Evolutionary conservation across 495 filamentous ascomycete genomes (phyloP).

Genomic region (Ascodesmis nigricans): DNA sequence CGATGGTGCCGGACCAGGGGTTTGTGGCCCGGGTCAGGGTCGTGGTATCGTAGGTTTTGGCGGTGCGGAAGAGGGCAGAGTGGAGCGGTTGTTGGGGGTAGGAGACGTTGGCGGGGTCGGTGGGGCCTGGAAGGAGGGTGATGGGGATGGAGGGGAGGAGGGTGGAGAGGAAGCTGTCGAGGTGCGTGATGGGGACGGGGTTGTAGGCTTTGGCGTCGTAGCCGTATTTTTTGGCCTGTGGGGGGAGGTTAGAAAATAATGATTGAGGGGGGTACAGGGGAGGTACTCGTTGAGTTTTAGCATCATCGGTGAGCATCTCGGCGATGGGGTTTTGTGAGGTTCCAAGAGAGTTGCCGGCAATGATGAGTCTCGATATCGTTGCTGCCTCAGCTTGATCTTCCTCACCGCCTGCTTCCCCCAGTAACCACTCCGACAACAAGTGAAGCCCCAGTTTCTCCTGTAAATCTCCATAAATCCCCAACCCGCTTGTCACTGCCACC

Average conservation of each 20-base stretch:
- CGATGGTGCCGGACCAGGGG: constrained; percentile 72
- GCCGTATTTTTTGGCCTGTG: constrained; percentile 57
- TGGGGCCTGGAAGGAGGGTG: constrained; percentile 51
- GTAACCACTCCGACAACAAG: constrained; percentile 65
- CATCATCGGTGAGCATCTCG: constrained; percentile 21
- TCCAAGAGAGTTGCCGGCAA: constrained; percentile 74
- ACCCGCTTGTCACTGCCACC: constrained; percentile 72
- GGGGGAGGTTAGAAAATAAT: background rate
- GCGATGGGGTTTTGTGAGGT: constrained; percentile 25
- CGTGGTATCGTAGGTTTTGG: constrained; percentile 40
- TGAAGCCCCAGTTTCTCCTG: constrained; percentile 50
- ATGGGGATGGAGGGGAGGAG: constrained; percentile 65
- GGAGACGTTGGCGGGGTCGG: constrained; percentile 54
- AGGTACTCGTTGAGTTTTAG: constrained; percentile 4
- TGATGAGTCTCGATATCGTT: constrained; percentile 62
- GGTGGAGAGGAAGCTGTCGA: constrained; percentile 62
- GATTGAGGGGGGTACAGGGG: background rate
- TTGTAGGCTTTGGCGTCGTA: constrained; percentile 83
- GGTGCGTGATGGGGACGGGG: constrained; percentile 50
- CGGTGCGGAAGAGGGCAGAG: constrained; percentile 34
- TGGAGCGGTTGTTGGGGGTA: constrained; percentile 54
- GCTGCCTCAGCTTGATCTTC: constrained; percentile 34
- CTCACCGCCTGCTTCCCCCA: constrained; percentile 52
- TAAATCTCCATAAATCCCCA: constrained; percentile 53
- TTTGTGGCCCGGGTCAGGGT: constrained; percentile 77